phyloP scores from a whole-genome alignment of 176 grass and related monocot species.

The Musa beccarii region DNA sequence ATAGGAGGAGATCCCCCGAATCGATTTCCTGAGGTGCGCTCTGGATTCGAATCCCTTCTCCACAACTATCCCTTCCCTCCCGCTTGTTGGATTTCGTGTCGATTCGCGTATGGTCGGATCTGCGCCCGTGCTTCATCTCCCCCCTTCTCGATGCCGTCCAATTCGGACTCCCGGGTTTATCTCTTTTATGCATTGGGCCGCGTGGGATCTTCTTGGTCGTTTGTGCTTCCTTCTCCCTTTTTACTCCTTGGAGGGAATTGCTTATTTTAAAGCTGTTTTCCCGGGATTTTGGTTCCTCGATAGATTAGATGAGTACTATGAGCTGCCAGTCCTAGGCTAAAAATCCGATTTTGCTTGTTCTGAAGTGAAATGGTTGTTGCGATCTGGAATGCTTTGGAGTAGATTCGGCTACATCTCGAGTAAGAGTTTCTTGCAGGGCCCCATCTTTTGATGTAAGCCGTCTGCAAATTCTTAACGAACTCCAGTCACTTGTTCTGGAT shows the following conservation, averaged over 20 bases:
- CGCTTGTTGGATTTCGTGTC: background rate
- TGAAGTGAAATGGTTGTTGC: background rate
- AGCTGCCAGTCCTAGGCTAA: background rate
- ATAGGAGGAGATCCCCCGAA: too few relatives aligned
- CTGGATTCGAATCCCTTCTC: background rate
- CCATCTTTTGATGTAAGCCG: background rate
- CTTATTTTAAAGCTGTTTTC: background rate
- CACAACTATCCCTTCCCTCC: background rate
- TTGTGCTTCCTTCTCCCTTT: background rate
- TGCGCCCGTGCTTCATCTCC: background rate
- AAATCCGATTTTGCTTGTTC: background rate
- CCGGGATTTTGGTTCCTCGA: background rate
- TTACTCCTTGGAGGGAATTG: background rate
- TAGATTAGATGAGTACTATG: background rate
- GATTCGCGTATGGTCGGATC: conserved; percentile 1
- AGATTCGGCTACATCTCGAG: background rate
- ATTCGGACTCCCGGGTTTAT: background rate
- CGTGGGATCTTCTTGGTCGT: background rate
- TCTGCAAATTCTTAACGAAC: background rate
- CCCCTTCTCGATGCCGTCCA: background rate
- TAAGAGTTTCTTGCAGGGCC: background rate
- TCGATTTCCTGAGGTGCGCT: too few relatives aligned
- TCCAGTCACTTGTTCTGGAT: background rate
- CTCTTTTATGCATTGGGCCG: background rate
- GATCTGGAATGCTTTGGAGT: background rate